phyloP scores from a whole-genome alignment of 306 rosid species.

The Luffa acutangula region DNA sequence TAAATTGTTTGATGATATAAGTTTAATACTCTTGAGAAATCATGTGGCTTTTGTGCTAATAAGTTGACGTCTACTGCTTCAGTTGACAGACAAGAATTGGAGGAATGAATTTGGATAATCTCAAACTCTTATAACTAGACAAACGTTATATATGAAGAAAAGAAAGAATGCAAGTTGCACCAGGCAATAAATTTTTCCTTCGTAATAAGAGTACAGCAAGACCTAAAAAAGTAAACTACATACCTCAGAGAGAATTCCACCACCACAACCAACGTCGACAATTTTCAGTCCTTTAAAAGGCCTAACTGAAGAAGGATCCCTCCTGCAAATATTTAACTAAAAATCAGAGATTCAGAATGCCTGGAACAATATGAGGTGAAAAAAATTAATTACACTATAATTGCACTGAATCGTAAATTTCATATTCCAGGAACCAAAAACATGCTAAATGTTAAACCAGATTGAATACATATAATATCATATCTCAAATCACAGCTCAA shows the following conservation, averaged over 20 bases:
- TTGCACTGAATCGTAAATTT: background rate
- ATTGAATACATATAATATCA: background rate
- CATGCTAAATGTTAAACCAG: background rate
- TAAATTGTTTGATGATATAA: background rate
- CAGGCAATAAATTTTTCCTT: background rate
- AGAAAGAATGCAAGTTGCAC: background rate
- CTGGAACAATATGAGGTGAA: background rate
- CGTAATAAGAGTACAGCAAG: background rate
- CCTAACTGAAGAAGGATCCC: slow-evolving; percentile 51
- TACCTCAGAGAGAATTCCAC: slow-evolving; percentile 96
- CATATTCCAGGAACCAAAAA: background rate
- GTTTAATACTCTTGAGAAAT: background rate
- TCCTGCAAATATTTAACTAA: slow-evolving; percentile 39
- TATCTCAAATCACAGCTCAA: background rate
- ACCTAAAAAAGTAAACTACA: background rate
- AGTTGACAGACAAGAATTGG: background rate
- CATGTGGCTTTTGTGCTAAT: background rate
- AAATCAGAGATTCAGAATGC: slow-evolving; percentile 7
- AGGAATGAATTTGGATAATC: background rate
- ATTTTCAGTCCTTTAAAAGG: slow-evolving; percentile 83
- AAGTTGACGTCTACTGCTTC: background rate
- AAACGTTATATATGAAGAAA: background rate
- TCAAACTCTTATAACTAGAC: background rate
- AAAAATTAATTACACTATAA: background rate
- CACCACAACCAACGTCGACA: slow-evolving; percentile 93